Base-by-base conservation (phyloP, 495 filamentous ascomycete species). In the Podospora australis region DNA sequence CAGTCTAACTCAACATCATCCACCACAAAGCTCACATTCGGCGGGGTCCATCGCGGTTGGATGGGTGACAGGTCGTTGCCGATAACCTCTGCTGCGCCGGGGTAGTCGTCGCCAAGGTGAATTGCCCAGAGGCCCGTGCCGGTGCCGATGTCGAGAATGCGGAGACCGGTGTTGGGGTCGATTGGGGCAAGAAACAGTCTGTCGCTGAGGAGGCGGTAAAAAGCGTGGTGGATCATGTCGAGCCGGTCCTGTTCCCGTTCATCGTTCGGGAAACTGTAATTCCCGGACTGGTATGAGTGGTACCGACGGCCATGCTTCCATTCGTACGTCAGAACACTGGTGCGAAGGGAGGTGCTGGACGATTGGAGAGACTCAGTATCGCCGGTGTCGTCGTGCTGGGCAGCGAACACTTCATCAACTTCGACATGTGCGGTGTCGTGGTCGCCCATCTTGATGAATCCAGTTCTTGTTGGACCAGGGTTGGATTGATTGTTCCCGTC, bases 191-290 rank as follows among this genome's bases (percentile, higher is more conserved):
- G 55, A 39, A 58, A 70, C 10, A 74, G 59, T 23, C 64, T 62
- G 42, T 72, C 70, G 40, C 68, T 61, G 44, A 61, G 59, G 11
- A 62, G 49, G 14, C 60, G 53, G 19, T 54, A 57, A 40, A 62
- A 65, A 48, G 82, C 68, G 48, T 80, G 76, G 64, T 88, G 84
- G 44, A 76, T 64, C 53, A 87, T 63, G 54, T 87, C 83, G 14
- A 85, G 69, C n/a, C 82, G 80, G 53, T 83, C 75, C 62, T 83
- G 78, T 60, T 87, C 80, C 40, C 60, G 64, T 53, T 71, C 77
- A 54, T 80, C 77, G 56, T 78, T 78, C 13, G 78, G 78, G 48
- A 81, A 66, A 26, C 69, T 57, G 53, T 82, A 80, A 14, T 58
- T 59, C 13, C 78, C 78, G 48, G 75, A 55, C 11, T 62, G 60